Evolutionary conservation across 2,329 filamentous ascomycete genomes (phyloP), one percentile per base, ranked within the genome.

Genomic region (Endoconidiophora polonica): DNA sequence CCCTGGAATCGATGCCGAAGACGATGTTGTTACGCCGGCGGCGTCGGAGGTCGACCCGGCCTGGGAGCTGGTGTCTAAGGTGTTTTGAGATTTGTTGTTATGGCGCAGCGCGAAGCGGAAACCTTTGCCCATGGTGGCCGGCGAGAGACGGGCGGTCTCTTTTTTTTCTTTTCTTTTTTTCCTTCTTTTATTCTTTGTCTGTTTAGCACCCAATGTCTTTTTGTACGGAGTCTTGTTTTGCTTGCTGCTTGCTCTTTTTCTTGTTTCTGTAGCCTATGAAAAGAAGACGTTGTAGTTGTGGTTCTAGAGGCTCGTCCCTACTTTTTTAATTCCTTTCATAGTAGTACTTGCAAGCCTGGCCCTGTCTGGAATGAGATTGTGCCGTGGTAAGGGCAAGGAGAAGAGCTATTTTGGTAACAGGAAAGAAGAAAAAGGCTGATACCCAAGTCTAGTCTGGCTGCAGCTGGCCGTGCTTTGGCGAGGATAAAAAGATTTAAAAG

Each of bases 21-120:
- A 33, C 7, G 29, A 10, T 12, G 29, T 9, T 7, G 29, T 12
- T 10, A 29, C 26, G 9, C 29, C 47, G 23, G 40, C 36, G 24
- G 33, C 47, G 24, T 43, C 20, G 44, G 47, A 29, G 26, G 47
- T 10, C 18, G 20, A 37, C 14, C 20, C 39, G 38, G 39, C 24
- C 26, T 42, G 38, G 16, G 29, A 33, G 39, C 46, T 44, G 24
- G 47, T 16, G 24, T 43, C 47, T 42, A 49, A n/a, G n/a, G 47
- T 41, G 43, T 49, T 49, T 20, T 49, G 47, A 14, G 47, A 49
- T 41, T 49, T 49, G 47, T 49, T 49, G 47, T 14, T 36, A 44
- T 49, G 47, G n/a, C 47, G 47, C 39, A 49, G 26, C 23, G 40
- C 1, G 40, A 44, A 33, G 16, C 47, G 47, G 40, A 49, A 49